Percentiles rank a stretch among this genome's conserved stretches.
These are phyloP conservation scores for Echeveria elegans DNA, from an alignment of 164 flowering plant species.

Conservation along the genomic window DNA sequence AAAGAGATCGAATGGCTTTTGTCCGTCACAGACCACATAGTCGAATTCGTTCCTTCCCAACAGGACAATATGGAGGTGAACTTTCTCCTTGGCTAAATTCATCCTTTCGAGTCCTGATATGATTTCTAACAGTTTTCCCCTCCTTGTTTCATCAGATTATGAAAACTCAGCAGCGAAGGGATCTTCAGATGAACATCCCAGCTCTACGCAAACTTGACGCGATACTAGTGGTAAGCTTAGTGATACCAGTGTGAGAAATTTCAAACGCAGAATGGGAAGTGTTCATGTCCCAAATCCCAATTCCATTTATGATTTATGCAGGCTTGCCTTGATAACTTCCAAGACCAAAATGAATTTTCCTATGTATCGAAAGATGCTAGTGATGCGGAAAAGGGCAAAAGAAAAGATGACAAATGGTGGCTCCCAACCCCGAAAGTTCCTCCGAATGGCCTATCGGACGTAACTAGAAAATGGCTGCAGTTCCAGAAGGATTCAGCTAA, in stretches of 20 bases:
- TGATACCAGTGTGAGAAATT: not conserved
- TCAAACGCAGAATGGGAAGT: not conserved
- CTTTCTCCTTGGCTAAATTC: not conserved
- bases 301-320: not conserved
- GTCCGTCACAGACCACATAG: constrained; percentile 2
- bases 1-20: not conserved
- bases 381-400: not conserved
- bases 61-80: constrained; percentile 5
- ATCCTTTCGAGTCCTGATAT: not conserved
- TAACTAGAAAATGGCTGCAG: not conserved
- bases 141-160: not conserved
- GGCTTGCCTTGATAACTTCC: constrained; percentile 2
- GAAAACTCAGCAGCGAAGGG: not conserved
- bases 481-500: constrained; percentile 4
- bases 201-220: not conserved
- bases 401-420: constrained; percentile 3
- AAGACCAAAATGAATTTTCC: not conserved
- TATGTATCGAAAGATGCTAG: not conserved
- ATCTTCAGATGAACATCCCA: constrained; percentile 1
- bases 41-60: not conserved
- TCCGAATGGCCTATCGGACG: not conserved
- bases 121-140: not conserved
- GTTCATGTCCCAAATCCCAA: too few species aligned
- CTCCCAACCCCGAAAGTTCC: constrained; percentile 1
- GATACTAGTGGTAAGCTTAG: not conserved